phyloP scores from a whole-genome alignment of 768 basidiomycete genomes.

The Mycena filopes region DNA sequence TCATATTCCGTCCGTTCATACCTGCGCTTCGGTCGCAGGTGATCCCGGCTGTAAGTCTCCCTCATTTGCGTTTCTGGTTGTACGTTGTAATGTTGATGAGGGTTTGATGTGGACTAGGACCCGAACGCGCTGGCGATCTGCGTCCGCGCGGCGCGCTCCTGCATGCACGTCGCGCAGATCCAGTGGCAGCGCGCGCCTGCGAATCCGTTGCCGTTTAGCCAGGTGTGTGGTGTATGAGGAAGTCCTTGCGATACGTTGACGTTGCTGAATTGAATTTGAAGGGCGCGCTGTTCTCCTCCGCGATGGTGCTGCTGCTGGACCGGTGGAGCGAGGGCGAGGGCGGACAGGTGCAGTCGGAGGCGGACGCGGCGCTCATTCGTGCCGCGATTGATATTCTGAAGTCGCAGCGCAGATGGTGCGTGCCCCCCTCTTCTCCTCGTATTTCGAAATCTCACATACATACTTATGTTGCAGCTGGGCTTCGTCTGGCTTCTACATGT shows the following conservation, averaged over 20 bases:
- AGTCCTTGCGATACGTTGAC: too few species aligned
- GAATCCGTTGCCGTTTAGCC: conserved; percentile 10
- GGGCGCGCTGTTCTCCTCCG: conserved; percentile 16
- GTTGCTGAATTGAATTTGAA: background rate
- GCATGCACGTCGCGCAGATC: background rate
- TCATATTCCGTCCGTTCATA: conserved; percentile 14
- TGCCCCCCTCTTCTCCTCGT: too few species aligned
- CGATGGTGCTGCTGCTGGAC: conserved; percentile 9
- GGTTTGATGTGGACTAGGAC: too few species aligned
- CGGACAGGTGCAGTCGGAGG: background rate
- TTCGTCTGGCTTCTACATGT: background rate
- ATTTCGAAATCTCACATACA: background rate
- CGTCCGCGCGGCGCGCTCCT: conserved; percentile 6
- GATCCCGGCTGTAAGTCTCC: background rate
- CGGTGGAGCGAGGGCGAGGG: background rate
- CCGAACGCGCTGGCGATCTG: conserved; percentile 4
- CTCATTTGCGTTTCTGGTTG: background rate
- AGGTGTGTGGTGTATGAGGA: background rate
- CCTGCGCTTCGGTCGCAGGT: background rate
- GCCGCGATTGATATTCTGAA: background rate
- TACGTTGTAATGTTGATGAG: too few species aligned
- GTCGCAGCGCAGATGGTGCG: background rate
- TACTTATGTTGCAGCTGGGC: background rate
- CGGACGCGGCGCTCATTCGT: background rate
- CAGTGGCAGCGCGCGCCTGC: background rate